Evolutionary conservation across 83 land plant genomes (phyloP), one percentile per base, ranked within the genome.

Genomic region (Diphasiastrum complanatum): DNA sequence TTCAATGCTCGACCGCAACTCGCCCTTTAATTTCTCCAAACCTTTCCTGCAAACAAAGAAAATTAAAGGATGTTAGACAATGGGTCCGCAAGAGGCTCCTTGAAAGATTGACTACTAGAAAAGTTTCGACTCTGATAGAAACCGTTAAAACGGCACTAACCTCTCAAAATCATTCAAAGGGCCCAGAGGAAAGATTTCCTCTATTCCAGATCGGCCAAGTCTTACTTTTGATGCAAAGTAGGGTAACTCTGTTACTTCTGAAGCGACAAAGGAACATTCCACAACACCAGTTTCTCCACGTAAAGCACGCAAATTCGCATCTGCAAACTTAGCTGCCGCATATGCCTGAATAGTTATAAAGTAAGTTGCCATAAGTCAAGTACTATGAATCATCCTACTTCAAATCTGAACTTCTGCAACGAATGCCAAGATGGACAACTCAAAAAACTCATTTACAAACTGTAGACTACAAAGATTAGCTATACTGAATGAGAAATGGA

Each of bases 271-370:
- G 50, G 99, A 73, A 70, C 99, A 93, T 47, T 84, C 80, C n/a
- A 89, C 78, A 51, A 95, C 59, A 40, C 89, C 87, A 65, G 89
- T 79, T 61, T 95, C 97, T 51, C 99, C 99, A 66, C 80, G 73
- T 64, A 95, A 77, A 12, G 77, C 97, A 40, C 82, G 76, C 8
- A 95, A 72, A 34, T 86, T 83, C 6, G 89, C 82, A 74, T 89
- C 97, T 3, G 89, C 99, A 71, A 95, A 95, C 58, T 95, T 95
- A 12, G 87, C 97, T 28, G 99, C 97, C 46, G 99, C 97, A 77
- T 72, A 95, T 51, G 99, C 99, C 99, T 95, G 79, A 33, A 64
- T 22, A 54, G 16, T 25, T 28, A 54, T 5, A 22, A 22, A 23
- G 6, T 12, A 6, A 23, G 14, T 28, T n/a, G n/a, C n/a, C n/a